Evolutionary conservation across 1,284 basidiomycete genomes (phyloP).

Genomic region (Ceratobasidium sp.): DNA sequence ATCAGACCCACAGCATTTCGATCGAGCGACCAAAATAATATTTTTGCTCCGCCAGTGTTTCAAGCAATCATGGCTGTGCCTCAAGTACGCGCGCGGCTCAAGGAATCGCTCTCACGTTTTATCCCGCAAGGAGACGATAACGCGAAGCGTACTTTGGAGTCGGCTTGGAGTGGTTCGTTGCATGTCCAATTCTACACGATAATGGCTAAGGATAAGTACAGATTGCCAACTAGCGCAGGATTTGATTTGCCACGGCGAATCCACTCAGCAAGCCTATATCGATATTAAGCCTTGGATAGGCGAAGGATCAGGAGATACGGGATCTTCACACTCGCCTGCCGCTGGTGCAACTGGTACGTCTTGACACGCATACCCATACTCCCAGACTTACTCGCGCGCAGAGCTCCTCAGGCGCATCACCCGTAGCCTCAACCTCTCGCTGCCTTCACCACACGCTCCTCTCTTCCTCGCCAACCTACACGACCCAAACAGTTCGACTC

Average conservation of each 20-base stretch:
- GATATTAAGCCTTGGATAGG: constrained; percentile 27
- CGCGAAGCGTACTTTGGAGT: constrained; percentile 4
- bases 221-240: constrained; percentile 16
- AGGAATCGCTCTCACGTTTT: neutral
- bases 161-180: constrained; percentile 1
- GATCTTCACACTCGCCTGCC: neutral
- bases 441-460: neutral
- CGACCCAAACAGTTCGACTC: neutral
- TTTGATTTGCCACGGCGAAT: constrained; percentile 14
- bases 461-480: constrained; percentile 20
- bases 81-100: constrained; percentile 17
- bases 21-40: constrained; percentile 13
- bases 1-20: constrained; percentile 12
- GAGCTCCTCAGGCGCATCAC: neutral
- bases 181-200: neutral
- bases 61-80: constrained; percentile 38
- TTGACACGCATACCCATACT: neutral
- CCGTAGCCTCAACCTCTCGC: constrained; percentile 9
- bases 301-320: neutral
- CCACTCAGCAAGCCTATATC: constrained; percentile 6
- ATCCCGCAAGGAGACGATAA: neutral
- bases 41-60: constrained; percentile 30
- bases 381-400: neutral
- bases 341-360: constrained; percentile 5
- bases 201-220: neutral